phyloP scores from a whole-genome alignment of 345 rosid species.

The Salix brachista region DNA sequence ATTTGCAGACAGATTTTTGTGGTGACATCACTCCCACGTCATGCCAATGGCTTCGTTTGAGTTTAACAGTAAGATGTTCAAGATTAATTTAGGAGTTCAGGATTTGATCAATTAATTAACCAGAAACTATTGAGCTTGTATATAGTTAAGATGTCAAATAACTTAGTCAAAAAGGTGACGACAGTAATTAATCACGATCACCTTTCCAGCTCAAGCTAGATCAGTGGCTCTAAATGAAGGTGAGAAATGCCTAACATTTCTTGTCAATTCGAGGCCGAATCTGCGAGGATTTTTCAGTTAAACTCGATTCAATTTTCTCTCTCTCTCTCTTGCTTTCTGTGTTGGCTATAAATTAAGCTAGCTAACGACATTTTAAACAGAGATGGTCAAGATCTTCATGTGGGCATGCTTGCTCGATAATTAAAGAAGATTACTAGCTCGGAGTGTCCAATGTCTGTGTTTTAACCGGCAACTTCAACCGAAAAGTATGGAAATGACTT shows the following conservation, averaged over 20 bases:
- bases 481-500: background rate
- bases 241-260: background rate
- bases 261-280: background rate
- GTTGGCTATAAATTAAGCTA: background rate
- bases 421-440: background rate
- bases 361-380: background rate
- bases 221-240: background rate
- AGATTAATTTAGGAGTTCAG: background rate
- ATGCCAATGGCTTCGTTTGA: background rate
- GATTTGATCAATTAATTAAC: background rate
- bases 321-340: background rate
- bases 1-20: background rate
- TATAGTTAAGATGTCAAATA: background rate
- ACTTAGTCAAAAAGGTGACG: background rate
- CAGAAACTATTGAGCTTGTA: background rate
- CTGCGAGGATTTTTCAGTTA: background rate
- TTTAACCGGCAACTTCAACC: background rate
- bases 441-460: background rate
- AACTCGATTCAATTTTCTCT: background rate
- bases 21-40: background rate
- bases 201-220: background rate
- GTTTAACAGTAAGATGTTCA: background rate
- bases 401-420: background rate
- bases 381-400: background rate
- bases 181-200: background rate